Conservation (phyloP, 208 protist species). For the Acanthamoeba royreba region DNA sequence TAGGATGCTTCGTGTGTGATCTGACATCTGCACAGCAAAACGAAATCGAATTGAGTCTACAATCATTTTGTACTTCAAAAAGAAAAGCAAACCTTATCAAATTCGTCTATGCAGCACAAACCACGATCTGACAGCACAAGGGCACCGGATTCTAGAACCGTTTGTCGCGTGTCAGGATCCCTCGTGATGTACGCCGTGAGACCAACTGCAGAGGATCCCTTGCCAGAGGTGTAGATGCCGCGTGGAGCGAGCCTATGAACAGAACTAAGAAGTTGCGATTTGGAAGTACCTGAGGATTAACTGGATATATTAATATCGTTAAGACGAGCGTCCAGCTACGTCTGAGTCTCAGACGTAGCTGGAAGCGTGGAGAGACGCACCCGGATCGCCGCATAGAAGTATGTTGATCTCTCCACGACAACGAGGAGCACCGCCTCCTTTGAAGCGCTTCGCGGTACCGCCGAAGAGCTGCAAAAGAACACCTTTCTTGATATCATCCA, state of each 20-base stretch:
- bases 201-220: constrained; percentile 97
- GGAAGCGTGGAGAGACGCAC: constrained; percentile 51
- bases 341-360: neutral
- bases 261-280: constrained; percentile 98
- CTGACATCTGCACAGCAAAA: constrained; percentile 90
- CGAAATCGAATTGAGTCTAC: no score
- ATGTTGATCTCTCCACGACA: constrained; percentile 96
- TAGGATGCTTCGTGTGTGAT: constrained; percentile 95
- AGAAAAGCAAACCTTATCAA: constrained; percentile 92
- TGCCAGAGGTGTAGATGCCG: constrained; percentile 95
- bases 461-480: constrained; percentile 98
- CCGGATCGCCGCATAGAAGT: constrained; percentile 98
- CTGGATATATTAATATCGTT: neutral
- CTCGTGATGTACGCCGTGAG: constrained; percentile 98
- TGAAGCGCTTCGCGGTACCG: constrained; percentile 91
- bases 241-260: constrained; percentile 97
- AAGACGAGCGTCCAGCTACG: neutral
- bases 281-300: constrained; percentile 85
- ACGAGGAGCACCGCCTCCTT: neutral
- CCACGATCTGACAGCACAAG: constrained; percentile 83
- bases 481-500: constrained; percentile 98
- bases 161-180: constrained; percentile 95
- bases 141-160: constrained; percentile 93
- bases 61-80: neutral
- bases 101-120: constrained; percentile 99